These are phyloP conservation scores for Rhodotorula kratochvilovae DNA, from an alignment of 768 basidiomycete species.

Conservation along the genomic window DNA sequence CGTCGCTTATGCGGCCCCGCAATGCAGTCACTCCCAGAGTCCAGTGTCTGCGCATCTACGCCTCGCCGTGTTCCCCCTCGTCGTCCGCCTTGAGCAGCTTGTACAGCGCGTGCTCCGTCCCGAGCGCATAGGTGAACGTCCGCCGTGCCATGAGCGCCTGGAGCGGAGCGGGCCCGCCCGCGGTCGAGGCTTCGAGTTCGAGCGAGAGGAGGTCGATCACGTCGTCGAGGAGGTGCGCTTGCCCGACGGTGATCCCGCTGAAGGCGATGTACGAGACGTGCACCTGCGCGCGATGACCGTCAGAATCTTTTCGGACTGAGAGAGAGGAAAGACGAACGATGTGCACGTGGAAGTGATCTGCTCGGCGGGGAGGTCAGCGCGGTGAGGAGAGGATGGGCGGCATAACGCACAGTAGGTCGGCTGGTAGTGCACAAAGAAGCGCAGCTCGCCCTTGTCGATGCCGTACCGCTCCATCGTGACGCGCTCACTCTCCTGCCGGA, in stretches of 20 bases:
- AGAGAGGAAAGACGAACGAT: constrained; percentile 17
- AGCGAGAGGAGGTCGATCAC: constrained; percentile 56
- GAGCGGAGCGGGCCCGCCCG: constrained; percentile 3
- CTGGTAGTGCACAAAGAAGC: constrained; percentile 90
- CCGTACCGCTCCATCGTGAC: constrained; percentile 65
- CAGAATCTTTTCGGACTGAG: neutral
- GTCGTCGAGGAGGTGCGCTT: constrained; percentile 89
- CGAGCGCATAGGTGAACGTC: constrained; percentile 41
- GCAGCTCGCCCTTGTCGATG: constrained; percentile 58
- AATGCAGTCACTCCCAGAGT: no score
- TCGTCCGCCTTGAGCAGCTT: neutral
- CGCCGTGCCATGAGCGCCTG: neutral
- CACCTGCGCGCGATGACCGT: constrained; percentile 48
- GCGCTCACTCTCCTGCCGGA: constrained; percentile 57
- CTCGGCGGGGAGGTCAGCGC: neutral
- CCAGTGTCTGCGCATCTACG: neutral
- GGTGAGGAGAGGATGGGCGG: neutral
- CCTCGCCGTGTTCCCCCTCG: neutral
- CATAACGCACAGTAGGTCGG: constrained; percentile 81
- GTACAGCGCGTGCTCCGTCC: constrained; percentile 32
- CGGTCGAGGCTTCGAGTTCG: neutral
- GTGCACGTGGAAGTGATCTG: constrained; percentile 45
- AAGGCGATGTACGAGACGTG: constrained; percentile 63
- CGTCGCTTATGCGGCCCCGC: no score
- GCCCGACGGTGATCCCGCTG: constrained; percentile 74